phyloP scores from a whole-genome alignment of 1,284 basidiomycete species.

The Fomitopsis schrenkii region DNA sequence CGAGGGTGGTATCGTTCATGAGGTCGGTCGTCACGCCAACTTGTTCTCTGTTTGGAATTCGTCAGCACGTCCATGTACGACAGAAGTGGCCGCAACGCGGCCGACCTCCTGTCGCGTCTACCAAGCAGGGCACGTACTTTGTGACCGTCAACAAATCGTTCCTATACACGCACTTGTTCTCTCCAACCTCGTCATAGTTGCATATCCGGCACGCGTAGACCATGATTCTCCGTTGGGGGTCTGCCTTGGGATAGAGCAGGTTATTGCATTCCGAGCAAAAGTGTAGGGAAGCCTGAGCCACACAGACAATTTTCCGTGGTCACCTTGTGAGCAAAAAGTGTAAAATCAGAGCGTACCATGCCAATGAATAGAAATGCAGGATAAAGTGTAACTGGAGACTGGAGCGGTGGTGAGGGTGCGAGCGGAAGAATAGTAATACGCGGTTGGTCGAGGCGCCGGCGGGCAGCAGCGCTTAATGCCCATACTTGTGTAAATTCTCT shows the following conservation, averaged over 20 bases:
- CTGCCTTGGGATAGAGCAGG: conserved; percentile 89
- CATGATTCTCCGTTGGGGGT: conserved; percentile 82
- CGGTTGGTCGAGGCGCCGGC: no score
- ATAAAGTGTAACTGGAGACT: no score
- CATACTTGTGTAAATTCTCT: no score
- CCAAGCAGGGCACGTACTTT: conserved; percentile 56
- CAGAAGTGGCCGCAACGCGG: background rate
- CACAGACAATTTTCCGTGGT: no score
- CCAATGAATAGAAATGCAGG: no score
- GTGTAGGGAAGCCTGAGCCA: conserved; percentile 65
- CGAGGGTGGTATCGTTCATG: conserved; percentile 88
- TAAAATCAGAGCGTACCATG: no score
- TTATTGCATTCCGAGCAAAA: conserved; percentile 95
- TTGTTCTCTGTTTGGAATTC: conserved; percentile 65
- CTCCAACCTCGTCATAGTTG: conserved; percentile 80
- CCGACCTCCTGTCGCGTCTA: background rate
- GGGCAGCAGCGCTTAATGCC: background rate
- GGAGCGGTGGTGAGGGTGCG: no score
- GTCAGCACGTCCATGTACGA: background rate
- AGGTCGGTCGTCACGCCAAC: conserved; percentile 89
- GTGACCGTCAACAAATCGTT: conserved; percentile 94
- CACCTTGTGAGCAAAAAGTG: no score
- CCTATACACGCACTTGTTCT: conserved; percentile 87
- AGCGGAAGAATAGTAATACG: no score
- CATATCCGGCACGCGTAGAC: conserved; percentile 95